Percentiles rank a stretch among this genome's conserved stretches.
Evolutionary conservation across 2,329 filamentous ascomycete species (phyloP).

Genomic region (Aspergillus sp.): DNA sequence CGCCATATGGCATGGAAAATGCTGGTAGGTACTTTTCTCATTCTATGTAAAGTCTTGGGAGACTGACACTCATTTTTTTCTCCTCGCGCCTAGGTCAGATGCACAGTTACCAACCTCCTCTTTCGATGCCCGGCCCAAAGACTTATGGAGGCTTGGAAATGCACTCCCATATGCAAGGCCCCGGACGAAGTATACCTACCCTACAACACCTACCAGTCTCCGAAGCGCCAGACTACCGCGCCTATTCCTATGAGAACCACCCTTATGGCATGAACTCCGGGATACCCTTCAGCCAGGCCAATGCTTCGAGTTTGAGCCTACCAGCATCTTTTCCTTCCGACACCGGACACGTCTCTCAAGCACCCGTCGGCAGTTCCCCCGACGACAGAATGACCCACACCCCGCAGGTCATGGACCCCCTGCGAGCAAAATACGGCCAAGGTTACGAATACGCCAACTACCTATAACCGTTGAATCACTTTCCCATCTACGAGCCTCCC

Average conservation of each 20-base stretch:
- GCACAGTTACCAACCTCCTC: constrained; percentile 33
- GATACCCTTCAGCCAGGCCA: constrained; percentile 39
- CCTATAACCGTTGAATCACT: constrained; percentile 13
- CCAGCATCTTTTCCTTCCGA: constrained; percentile 41
- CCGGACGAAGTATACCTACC: constrained; percentile 33
- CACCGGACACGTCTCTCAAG: constrained; percentile 25
- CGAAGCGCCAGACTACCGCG: constrained; percentile 40
- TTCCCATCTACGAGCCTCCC: background rate
- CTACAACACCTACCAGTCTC: constrained; percentile 40
- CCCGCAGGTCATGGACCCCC: constrained; percentile 29
- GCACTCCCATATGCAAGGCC: constrained; percentile 31
- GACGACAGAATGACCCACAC: constrained; percentile 32
- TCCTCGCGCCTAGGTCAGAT: constrained; percentile 32
- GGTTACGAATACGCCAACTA: constrained; percentile 39
- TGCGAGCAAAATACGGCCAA: constrained; percentile 34
- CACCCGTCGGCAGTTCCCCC: constrained; percentile 22
- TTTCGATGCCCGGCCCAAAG: constrained; percentile 34
- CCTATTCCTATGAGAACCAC: constrained; percentile 35
- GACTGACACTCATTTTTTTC: background rate
- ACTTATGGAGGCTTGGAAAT: constrained; percentile 32
- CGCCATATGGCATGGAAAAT: constrained; percentile 33
- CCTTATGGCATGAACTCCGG: constrained; percentile 33
- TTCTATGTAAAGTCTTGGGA: background rate
- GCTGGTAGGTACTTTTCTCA: constrained; percentile 28
- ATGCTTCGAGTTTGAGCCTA: constrained; percentile 41